Evolutionary conservation across 2,329 filamentous ascomycete genomes (phyloP).

Genomic region (Diaporthe citri): DNA sequence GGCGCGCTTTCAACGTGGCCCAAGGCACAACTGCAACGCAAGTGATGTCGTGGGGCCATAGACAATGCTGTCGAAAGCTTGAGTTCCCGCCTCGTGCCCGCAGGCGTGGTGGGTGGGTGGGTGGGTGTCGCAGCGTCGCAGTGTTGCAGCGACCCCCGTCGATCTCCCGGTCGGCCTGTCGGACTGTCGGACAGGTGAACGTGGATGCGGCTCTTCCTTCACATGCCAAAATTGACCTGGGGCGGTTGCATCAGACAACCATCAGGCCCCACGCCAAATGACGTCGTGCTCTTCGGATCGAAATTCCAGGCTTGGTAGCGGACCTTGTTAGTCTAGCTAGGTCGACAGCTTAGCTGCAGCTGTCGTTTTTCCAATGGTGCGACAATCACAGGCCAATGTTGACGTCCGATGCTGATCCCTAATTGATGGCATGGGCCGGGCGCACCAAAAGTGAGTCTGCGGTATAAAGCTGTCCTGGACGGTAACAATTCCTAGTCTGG

Average conservation of each 20-base stretch:
- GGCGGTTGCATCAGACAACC: slow-evolving; percentile 8
- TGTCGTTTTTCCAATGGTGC: slow-evolving; percentile 3
- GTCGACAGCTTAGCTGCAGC: slow-evolving; percentile 23
- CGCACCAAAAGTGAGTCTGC: not conserved
- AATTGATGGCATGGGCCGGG: not conserved
- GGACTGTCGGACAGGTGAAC: not conserved
- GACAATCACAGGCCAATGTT: slow-evolving; percentile 24
- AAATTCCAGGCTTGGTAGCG: slow-evolving; percentile 23
- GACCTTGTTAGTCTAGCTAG: not conserved
- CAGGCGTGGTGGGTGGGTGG: not conserved
- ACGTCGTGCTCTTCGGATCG: slow-evolving; percentile 26
- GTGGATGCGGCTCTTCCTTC: slow-evolving; percentile 24
- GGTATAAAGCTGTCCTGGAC: slow-evolving; percentile 6
- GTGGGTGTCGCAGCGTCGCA: not conserved
- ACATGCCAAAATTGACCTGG: slow-evolving; percentile 6
- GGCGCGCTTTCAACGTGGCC: not conserved
- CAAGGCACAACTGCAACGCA: not conserved
- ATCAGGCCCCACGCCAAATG: slow-evolving; percentile 19
- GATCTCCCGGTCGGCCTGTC: slow-evolving; percentile 11
- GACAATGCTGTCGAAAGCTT: not conserved
- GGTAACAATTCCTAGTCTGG: not conserved
- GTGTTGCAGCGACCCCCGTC: not conserved
- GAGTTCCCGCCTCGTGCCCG: not conserved
- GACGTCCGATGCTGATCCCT: not conserved
- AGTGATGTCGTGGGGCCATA: not conserved